A percentile compares a stretch with the other conserved stretches of the same genome.
Evolutionary conservation across 2,329 filamentous ascomycete genomes (phyloP).

Genomic region (Zalaria obscura): DNA sequence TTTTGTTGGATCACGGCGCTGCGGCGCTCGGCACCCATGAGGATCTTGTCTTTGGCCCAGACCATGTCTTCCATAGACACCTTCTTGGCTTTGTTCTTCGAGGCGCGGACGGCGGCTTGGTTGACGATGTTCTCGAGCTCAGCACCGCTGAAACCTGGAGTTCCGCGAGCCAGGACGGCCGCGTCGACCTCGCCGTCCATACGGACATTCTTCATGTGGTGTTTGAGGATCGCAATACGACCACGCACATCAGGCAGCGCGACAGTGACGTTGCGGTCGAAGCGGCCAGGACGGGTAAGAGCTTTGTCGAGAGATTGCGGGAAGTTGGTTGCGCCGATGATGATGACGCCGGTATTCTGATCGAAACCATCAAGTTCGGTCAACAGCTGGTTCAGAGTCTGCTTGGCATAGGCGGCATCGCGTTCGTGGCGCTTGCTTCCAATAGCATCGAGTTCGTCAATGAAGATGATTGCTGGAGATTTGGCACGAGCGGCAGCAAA

Average conservation of each 20-base stretch:
- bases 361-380: slow-evolving; percentile 97
- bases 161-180: slow-evolving; percentile 70
- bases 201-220: slow-evolving; percentile 88
- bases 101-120: slow-evolving; percentile 88
- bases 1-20: slow-evolving; percentile 83
- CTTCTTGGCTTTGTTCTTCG: slow-evolving; percentile 62
- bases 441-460: slow-evolving; percentile 87
- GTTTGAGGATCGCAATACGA: slow-evolving; percentile 80
- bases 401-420: slow-evolving; percentile 90
- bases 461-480: slow-evolving; percentile 86
- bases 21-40: slow-evolving; percentile 88
- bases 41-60: slow-evolving; percentile 96
- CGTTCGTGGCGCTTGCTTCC: slow-evolving; percentile 85
- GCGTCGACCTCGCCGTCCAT: slow-evolving; percentile 68
- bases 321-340: slow-evolving; percentile 92
- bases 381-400: slow-evolving; percentile 91
- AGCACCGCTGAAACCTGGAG: slow-evolving; percentile 83
- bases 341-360: slow-evolving; percentile 85
- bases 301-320: slow-evolving; percentile 91
- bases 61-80: slow-evolving; percentile 75
- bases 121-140: slow-evolving; percentile 96
- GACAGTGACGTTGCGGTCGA: slow-evolving; percentile 84
- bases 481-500: slow-evolving; percentile 72
- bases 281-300: slow-evolving; percentile 82
- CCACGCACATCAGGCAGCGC: slow-evolving; percentile 85